phyloP scores from a whole-genome alignment of 1,139 yeast genomes.

The Candida frijolesensis region DNA sequence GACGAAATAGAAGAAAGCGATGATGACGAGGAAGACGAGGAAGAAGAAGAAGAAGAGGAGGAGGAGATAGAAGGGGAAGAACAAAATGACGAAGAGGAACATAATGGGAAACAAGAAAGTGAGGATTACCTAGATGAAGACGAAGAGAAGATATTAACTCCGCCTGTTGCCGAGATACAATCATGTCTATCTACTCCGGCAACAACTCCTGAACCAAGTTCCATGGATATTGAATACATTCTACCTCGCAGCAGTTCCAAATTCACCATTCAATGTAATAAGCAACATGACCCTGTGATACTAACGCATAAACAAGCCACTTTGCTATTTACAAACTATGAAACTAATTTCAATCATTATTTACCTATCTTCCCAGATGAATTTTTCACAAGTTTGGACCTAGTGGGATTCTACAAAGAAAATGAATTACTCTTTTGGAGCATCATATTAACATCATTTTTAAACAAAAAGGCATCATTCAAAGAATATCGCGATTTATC shows the following conservation, averaged over 20 bases:
- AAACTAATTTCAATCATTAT: slow-evolving; percentile 33
- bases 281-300: slow-evolving; percentile 22
- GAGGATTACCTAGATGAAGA: slow-evolving; percentile 1
- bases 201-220: slow-evolving; percentile 9
- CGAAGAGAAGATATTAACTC: slow-evolving; percentile 17
- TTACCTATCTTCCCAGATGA: slow-evolving; percentile 46
- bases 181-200: slow-evolving; percentile 27
- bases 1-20: neutral
- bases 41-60: neutral
- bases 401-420: slow-evolving; percentile 27
- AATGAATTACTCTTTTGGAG: slow-evolving; percentile 47
- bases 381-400: slow-evolving; percentile 31
- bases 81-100: neutral
- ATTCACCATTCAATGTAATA: slow-evolving; percentile 12
- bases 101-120: neutral
- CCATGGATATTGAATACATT: neutral
- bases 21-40: neutral
- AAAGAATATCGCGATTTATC: slow-evolving; percentile 27
- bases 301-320: slow-evolving; percentile 32
- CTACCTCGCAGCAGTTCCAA: slow-evolving; percentile 9
- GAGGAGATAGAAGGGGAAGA: slow-evolving; percentile 3
- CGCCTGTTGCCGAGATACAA: slow-evolving; percentile 33
- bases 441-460: slow-evolving; percentile 37
- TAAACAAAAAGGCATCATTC: slow-evolving; percentile 17
- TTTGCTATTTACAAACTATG: slow-evolving; percentile 33